Percentiles rank a stretch among this genome's conserved stretches.
Conservation (phyloP, 2,329 filamentous ascomycete species). For the Epichloe amarillans region DNA sequence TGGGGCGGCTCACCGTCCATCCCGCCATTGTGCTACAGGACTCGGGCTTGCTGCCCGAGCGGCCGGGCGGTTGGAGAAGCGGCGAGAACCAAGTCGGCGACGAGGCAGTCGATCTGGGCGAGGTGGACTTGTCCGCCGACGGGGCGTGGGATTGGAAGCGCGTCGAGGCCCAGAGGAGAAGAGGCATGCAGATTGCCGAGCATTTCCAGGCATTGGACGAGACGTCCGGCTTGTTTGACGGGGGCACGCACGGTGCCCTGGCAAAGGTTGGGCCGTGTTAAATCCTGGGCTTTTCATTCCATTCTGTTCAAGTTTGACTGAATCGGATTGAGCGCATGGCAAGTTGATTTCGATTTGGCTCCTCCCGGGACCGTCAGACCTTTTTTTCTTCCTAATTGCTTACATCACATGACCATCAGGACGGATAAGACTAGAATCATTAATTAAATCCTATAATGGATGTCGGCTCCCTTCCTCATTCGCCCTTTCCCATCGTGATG, state of each 20-base stretch:
- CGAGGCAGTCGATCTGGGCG: conserved; percentile 5
- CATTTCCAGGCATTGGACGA: conserved; percentile 46
- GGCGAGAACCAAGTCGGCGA: conserved; percentile 20
- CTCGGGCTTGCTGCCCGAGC: conserved; percentile 59
- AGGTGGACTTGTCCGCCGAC: conserved; percentile 19
- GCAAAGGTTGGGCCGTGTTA: conserved; percentile 33
- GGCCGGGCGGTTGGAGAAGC: conserved; percentile 51
- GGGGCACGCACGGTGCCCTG: conserved; percentile 37
- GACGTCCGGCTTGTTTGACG: conserved; percentile 37
- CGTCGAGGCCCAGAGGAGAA: conserved; percentile 40
- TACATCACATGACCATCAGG: too few species aligned
- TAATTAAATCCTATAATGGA: too few species aligned
- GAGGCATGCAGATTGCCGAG: conserved; percentile 39
- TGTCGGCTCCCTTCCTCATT: too few species aligned
- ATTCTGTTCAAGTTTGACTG: too few species aligned
- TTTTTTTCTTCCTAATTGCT: not conserved
- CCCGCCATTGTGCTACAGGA: conserved; percentile 63
- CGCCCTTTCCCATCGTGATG: too few species aligned
- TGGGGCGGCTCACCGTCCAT: conserved; percentile 70
- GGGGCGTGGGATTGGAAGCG: conserved; percentile 44
- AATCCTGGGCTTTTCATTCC: not conserved
- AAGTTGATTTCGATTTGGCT: too few species aligned
- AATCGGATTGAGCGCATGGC: too few species aligned
- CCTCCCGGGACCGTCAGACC: too few species aligned
- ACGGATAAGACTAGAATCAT: too few species aligned